Evolutionary conservation across 2,329 filamentous ascomycete species (phyloP), one percentile per base, ranked within the genome.

Genomic region (Aureobasidium uvarum): DNA sequence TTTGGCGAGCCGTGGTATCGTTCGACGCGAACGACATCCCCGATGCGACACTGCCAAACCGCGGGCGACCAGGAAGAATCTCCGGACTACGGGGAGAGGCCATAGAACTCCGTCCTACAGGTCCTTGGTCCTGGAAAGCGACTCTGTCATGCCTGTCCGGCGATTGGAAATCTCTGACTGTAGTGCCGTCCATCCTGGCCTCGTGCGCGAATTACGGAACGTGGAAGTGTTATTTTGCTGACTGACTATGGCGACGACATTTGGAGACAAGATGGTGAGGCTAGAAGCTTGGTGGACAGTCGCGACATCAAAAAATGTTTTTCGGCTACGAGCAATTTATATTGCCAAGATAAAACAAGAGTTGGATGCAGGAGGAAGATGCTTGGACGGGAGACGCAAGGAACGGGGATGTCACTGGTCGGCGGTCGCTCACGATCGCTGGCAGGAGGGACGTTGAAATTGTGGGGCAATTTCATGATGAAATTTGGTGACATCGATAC

Each of bases 1-100:
- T 73, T 11, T 76, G 71, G 62, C 73, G 73, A 25, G 77, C 68
- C 11, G 72, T 74, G 67, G 77, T 74, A 50, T 75, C 67, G 6
- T 77, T 78, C 45, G 68, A 65, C 20, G 25, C 38, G 45, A 33
- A 46, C 14, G 63, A 65, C 25, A 36, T 33, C 1, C 54, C 63
- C 16, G 63, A 59, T 7, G 63, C 28, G 45, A 65, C 36, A 23
- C 63, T 65, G 5, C 50, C 50, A 10, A 64, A 55, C 31, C 60
- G 31, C 38, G 20, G 60, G 10, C 50, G 60, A 46, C 48, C 38
- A 23, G 36, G 23, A 28, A 31, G 6, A 14, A 28, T 38, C 39
- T 64, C 48, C 16, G 50, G 48, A 38, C 60, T 64, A 25, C 45
- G 48, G 10, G 60, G 60, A 38, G 38, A 18, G 6, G 60, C 25